These are phyloP conservation scores for Xylaria sp. DNA, from an alignment of 2,329 filamentous ascomycete species.

Conservation along the genomic window DNA sequence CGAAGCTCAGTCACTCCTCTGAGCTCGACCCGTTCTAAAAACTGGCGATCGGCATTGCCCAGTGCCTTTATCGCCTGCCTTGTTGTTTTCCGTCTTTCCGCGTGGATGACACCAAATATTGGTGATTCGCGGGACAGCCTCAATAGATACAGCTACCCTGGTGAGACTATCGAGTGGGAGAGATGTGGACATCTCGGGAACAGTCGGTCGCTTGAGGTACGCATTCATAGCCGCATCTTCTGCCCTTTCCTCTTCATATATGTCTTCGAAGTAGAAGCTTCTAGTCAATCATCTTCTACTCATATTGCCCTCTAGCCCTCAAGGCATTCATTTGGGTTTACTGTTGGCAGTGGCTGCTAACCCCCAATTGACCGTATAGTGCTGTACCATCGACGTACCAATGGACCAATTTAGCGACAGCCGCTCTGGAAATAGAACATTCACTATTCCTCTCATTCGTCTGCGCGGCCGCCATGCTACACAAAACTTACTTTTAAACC, in stretches of 20 bases:
- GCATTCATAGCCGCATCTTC: not conserved
- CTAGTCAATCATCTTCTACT: not conserved
- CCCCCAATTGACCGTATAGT: conserved; percentile 26
- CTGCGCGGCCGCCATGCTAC: conserved; percentile 50
- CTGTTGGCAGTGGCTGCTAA: not conserved
- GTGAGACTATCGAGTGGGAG: conserved; percentile 48
- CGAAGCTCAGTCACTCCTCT: not conserved
- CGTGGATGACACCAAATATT: not conserved
- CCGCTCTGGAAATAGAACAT: conserved; percentile 45
- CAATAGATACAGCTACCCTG: conserved; percentile 33
- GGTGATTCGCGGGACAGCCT: too few species aligned
- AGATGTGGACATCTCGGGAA: conserved; percentile 45
- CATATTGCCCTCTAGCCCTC: rapidly evolving
- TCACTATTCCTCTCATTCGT: conserved; percentile 52
- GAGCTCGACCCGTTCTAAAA: not conserved
- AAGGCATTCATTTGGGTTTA: not conserved
- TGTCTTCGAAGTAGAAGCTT: not conserved
- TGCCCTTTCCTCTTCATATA: too few species aligned
- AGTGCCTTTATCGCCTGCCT: not conserved
- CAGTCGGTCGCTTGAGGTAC: conserved; percentile 45
- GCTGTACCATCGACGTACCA: conserved; percentile 50
- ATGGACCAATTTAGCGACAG: conserved; percentile 51
- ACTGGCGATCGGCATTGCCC: not conserved
- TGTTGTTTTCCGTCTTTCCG: not conserved
- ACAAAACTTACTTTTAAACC: conserved; percentile 52